Evolutionary conservation across 179 eudicot species (phyloP).

Genomic region (Heliamphora pulchella): DNA sequence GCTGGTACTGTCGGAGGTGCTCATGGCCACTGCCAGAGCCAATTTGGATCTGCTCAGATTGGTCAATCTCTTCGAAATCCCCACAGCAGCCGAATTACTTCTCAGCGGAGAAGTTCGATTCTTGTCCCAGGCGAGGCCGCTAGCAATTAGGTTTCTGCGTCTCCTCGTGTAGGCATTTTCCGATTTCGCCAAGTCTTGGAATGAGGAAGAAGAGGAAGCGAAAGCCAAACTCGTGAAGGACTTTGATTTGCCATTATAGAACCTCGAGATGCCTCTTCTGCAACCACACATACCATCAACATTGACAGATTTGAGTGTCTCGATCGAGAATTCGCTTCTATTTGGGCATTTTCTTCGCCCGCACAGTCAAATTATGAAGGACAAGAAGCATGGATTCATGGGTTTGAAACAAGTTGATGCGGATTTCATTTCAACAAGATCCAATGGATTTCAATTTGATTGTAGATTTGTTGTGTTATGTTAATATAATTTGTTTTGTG

Average conservation of each 20-base stretch:
- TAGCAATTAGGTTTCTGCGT: slow-evolving; percentile 32
- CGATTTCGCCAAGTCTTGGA: slow-evolving; percentile 33
- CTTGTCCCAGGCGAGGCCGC: slow-evolving; percentile 30
- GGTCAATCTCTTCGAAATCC: slow-evolving; percentile 26
- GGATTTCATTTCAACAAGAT: not conserved
- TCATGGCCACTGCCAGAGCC: slow-evolving; percentile 38
- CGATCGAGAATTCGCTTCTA: too few species aligned
- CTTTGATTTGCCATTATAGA: slow-evolving; percentile 45
- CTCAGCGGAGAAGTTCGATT: slow-evolving; percentile 21
- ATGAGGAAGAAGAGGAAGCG: slow-evolving; percentile 24
- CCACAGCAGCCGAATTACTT: slow-evolving; percentile 33
- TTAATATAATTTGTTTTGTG: too few species aligned
- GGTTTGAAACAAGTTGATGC: not conserved
- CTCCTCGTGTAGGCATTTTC: slow-evolving; percentile 33
- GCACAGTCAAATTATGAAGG: too few species aligned
- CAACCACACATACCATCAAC: slow-evolving; percentile 1
- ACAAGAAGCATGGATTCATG: too few species aligned
- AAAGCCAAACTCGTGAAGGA: slow-evolving; percentile 35
- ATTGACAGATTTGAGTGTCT: too few species aligned
- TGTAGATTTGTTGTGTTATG: too few species aligned
- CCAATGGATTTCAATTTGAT: not conserved
- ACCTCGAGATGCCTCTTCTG: slow-evolving; percentile 43
- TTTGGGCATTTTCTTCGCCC: too few species aligned
- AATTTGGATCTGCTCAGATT: slow-evolving; percentile 29
- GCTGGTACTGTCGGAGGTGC: slow-evolving; percentile 3